phyloP scores from a whole-genome alignment of 345 rosid species.

The Sisymbrium irio region DNA sequence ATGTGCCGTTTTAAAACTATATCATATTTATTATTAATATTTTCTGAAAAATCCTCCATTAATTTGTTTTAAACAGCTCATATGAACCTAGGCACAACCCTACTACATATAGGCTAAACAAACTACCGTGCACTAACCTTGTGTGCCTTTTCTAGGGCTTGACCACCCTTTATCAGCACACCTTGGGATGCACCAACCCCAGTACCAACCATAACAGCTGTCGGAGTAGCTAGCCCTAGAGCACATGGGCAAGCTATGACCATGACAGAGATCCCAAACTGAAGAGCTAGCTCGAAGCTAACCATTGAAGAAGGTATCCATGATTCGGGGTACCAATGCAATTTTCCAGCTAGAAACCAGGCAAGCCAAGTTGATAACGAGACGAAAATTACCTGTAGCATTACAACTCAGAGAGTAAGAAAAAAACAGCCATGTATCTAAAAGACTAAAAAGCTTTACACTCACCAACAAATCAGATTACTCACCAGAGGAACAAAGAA shows the following conservation, averaged over 20 bases:
- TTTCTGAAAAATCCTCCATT: too few species aligned
- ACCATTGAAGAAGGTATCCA: conserved; percentile 97
- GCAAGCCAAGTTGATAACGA: conserved; percentile 88
- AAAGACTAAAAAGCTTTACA: neutral
- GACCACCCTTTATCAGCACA: conserved; percentile 92
- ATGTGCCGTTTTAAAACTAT: too few species aligned
- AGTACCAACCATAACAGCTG: conserved; percentile 98
- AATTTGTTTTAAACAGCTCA: too few species aligned
- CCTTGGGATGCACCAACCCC: conserved; percentile 99
- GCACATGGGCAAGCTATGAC: conserved; percentile 99
- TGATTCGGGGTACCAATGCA: conserved; percentile 70
- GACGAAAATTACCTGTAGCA: conserved; percentile 63
- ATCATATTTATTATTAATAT: too few species aligned
- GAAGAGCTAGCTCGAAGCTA: conserved; percentile 87
- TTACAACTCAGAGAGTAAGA: neutral
- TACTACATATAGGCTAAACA: neutral
- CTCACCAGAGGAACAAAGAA: conserved; percentile 86
- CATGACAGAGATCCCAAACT: conserved; percentile 96
- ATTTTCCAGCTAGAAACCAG: conserved; percentile 84
- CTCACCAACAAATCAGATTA: neutral
- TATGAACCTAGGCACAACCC: too few species aligned
- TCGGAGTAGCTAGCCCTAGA: conserved; percentile 95
- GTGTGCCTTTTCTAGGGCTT: conserved; percentile 82
- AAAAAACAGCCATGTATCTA: neutral
- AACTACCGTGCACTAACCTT: conserved; percentile 43